Conservation (phyloP, 352 stramenopile genomes). For the Phytophthora fragariae region DNA sequence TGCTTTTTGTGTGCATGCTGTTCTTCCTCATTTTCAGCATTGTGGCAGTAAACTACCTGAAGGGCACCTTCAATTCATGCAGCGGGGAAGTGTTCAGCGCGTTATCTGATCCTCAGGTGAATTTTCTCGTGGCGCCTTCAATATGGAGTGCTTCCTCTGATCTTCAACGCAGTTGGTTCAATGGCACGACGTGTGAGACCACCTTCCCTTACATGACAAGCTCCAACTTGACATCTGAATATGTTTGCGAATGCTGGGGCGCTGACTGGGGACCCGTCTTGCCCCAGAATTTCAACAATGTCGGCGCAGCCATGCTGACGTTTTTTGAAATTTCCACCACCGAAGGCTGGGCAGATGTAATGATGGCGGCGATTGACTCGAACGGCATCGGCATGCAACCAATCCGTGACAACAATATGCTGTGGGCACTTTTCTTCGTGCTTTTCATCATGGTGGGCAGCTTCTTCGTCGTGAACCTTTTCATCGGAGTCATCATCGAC, state of each 20-base stretch:
- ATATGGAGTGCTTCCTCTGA: conserved; percentile 46
- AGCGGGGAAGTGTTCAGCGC: conserved; percentile 61
- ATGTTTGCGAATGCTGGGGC: conserved; percentile 74
- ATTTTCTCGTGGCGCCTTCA: conserved; percentile 54
- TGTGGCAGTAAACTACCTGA: conserved; percentile 94
- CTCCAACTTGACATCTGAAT: conserved; percentile 60
- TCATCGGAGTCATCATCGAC: conserved; percentile 95
- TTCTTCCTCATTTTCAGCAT: conserved; percentile 97
- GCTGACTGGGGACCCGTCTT: conserved; percentile 58
- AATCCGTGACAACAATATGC: conserved; percentile 80
- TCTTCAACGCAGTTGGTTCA: conserved; percentile 60
- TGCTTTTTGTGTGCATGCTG: conserved; percentile 91
- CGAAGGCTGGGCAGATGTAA: conserved; percentile 93
- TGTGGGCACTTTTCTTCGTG: conserved; percentile 90
- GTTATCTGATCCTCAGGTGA: conserved; percentile 47
- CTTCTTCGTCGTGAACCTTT: conserved; percentile 96
- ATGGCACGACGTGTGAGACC: conserved; percentile 41
- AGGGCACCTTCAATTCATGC: conserved; percentile 90
- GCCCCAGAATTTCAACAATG: conserved; percentile 90
- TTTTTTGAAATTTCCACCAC: conserved; percentile 96
- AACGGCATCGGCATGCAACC: conserved; percentile 93
- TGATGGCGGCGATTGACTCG: conserved; percentile 91
- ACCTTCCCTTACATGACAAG: conserved; percentile 4
- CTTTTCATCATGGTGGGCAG: conserved; percentile 92
- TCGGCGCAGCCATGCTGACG: conserved; percentile 75